Evolutionary conservation across 345 rosid genomes (phyloP).

Genomic region (Noccaea caerulescens): DNA sequence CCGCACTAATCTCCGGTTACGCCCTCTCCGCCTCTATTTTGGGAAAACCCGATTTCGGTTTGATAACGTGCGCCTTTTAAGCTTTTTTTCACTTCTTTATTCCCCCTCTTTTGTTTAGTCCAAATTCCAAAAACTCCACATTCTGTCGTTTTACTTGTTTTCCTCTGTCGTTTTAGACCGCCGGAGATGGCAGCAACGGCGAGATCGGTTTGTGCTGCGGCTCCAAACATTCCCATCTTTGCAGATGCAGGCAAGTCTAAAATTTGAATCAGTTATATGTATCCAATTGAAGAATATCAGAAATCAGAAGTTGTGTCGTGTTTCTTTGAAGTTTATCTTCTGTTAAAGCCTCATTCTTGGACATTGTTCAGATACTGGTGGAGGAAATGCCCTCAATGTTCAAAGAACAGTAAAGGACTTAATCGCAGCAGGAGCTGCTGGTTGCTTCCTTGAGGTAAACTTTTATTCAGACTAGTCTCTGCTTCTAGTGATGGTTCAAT

Average conservation of each 20-base stretch:
- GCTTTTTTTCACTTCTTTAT: background rate
- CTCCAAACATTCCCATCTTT: constrained; percentile 49
- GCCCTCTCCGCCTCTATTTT: constrained; percentile 56
- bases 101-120: background rate
- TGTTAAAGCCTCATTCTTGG: constrained; percentile 3
- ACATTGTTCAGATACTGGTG: constrained; percentile 50
- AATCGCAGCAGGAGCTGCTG: constrained; percentile 63
- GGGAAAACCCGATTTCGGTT: constrained; percentile 61
- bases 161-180: constrained; percentile 40
- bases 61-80: constrained; percentile 46
- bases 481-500: background rate
- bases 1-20: constrained; percentile 58
- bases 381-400: constrained; percentile 62
- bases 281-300: background rate
- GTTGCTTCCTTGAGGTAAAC: constrained; percentile 66
- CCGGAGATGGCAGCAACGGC: constrained; percentile 62
- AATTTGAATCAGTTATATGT: background rate
- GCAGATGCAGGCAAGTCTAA: constrained; percentile 50
- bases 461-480: background rate
- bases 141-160: constrained; percentile 22
- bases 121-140: background rate
- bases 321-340: background rate
- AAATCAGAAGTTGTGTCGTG: background rate
- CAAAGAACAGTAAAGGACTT: constrained; percentile 61
- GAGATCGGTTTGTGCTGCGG: constrained; percentile 51